Evolutionary conservation across 2,329 filamentous ascomycete genomes (phyloP).

Genomic region (Neonectria ditissima): DNA sequence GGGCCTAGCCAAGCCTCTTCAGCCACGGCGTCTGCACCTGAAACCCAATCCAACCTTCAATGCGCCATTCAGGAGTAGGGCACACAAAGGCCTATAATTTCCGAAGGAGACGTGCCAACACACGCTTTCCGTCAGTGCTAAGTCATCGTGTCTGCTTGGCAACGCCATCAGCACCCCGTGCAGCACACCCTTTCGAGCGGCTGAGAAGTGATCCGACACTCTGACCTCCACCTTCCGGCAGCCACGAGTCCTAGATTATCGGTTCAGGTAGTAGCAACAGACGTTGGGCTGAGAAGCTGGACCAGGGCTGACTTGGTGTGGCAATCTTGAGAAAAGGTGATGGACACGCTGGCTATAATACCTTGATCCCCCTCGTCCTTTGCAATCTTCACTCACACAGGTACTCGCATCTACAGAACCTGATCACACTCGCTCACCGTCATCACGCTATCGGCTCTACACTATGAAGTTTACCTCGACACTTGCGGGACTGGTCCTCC

Average conservation of each 20-base stretch:
- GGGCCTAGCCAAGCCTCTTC: neutral
- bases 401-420: neutral
- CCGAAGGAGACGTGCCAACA: neutral
- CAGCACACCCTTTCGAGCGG: neutral
- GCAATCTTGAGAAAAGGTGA: neutral
- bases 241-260: neutral
- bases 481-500: slow-evolving; percentile 11
- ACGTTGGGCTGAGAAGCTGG: neutral
- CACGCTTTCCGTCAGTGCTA: neutral
- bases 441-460: neutral
- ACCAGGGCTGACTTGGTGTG: neutral
- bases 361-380: neutral
- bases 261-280: neutral
- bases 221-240: neutral
- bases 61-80: neutral
- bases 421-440: neutral
- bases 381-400: too few species aligned
- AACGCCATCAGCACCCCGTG: neutral
- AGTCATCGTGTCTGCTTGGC: neutral
- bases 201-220: neutral
- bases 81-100: neutral
- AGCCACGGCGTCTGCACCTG: neutral
- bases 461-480: slow-evolving; percentile 31
- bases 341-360: neutral
- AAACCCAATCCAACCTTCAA: neutral